A percentile compares a stretch with the other conserved stretches of the same genome.
These are phyloP conservation scores for Colletotrichum lentis DNA, from an alignment of 2,329 filamentous ascomycete species.

Conservation along the genomic window DNA sequence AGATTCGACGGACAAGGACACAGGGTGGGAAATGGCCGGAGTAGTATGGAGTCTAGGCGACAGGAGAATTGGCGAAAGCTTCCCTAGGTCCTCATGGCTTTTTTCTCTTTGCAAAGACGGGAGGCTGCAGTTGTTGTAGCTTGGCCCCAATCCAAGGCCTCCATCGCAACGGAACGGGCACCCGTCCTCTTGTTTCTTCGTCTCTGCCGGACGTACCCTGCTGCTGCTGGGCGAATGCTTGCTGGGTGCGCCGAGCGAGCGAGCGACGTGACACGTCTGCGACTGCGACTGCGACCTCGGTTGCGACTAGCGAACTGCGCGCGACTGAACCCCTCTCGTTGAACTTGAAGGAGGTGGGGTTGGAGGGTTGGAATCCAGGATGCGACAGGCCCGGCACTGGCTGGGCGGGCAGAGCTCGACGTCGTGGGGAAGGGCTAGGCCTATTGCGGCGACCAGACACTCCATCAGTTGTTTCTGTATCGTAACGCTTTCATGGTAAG, in stretches of 20 bases:
- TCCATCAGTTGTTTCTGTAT: conserved; percentile 36
- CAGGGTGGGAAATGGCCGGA: background rate
- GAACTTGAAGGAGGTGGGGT: background rate
- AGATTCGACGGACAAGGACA: background rate
- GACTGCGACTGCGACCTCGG: background rate
- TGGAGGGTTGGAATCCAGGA: conserved; percentile 4
- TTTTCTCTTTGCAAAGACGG: conserved; percentile 6
- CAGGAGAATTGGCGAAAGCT: conserved; percentile 16
- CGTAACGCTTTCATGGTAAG: conserved; percentile 32
- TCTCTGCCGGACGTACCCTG: too few species aligned
- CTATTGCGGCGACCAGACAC: conserved; percentile 2
- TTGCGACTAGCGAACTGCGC: background rate
- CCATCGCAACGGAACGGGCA: conserved; percentile 11
- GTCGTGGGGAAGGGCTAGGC: conserved; percentile 20
- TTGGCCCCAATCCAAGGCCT: background rate
- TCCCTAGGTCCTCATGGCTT: background rate
- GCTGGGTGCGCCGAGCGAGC: background rate
- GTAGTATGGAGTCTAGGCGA: conserved; percentile 31
- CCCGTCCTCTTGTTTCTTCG: background rate
- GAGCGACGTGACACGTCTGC: conserved; percentile 30
- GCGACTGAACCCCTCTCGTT: conserved; percentile 2
- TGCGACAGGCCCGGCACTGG: conserved; percentile 18
- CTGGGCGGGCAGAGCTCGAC: conserved; percentile 11
- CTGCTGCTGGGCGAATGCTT: background rate
- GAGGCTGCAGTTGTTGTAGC: conserved; percentile 4